Conservation (phyloP, 75 land plant species). For the Selaginella moellendorffii region DNA sequence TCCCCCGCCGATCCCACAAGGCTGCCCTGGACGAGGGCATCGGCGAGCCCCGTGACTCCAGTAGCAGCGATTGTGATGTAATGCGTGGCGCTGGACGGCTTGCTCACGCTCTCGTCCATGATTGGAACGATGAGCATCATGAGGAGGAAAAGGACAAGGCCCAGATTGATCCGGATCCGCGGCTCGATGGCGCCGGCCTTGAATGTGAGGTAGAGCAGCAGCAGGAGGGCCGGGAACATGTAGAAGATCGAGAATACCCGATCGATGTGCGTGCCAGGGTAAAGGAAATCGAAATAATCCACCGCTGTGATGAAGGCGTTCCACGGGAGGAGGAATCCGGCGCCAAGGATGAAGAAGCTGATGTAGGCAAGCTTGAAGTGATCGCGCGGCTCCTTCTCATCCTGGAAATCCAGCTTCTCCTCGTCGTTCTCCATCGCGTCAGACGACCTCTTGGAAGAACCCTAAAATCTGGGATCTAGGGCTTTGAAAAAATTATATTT, state of each 20-base stretch:
- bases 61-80: constrained; percentile 46
- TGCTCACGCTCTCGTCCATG: constrained; percentile 46
- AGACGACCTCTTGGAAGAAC: no score
- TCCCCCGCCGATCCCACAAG: constrained; percentile 82
- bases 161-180: constrained; percentile 46
- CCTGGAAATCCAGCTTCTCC: background rate
- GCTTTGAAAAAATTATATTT: no score
- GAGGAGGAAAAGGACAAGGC: constrained; percentile 42
- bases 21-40: constrained; percentile 88
- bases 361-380: constrained; percentile 51
- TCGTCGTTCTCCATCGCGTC: no score
- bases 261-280: constrained; percentile 60
- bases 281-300: constrained; percentile 83
- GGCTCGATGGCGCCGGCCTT: constrained; percentile 14
- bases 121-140: constrained; percentile 49
- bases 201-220: constrained; percentile 30
- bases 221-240: constrained; percentile 43
- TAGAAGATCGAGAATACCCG: constrained; percentile 72
- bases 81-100: constrained; percentile 35
- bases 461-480: no score
- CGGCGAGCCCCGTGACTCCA: constrained; percentile 44
- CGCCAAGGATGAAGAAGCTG: constrained; percentile 66
- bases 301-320: constrained; percentile 98
- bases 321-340: constrained; percentile 91
- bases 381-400: constrained; percentile 34